Base-by-base conservation (phyloP, 1,139 yeast genomes). In the Sugiyamaella xylanicola region DNA sequence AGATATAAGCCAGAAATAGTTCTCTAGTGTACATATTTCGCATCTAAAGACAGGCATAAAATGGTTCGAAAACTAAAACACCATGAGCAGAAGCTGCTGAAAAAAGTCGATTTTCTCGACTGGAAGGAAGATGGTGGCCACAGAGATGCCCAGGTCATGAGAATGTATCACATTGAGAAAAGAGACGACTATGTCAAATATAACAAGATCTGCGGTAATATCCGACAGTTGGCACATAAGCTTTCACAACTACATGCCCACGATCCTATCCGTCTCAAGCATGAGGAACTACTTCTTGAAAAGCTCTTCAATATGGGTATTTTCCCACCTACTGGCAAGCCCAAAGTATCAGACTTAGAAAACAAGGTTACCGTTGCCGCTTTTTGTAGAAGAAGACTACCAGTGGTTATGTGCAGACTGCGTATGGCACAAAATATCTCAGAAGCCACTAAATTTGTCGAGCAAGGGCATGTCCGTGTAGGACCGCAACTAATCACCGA, bases 121-220 rank as follows among this genome's bases (percentile, higher is more conserved):
- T 95, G 98, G 97, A 93, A 93, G 72, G 96, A 91, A 68, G 99
- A 93, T 71, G 86, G 86, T 58, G 92, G 95, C 39, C 99, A 95
- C 71, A 78, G 99, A 61, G 99, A 93, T 67, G 86, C 96, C 36
- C 95, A 89, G 71, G 96, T 95, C 44, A 93, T 93, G 96, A 81
- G 95, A 66, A 87, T 90, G 53, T 95, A 92, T 72, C 97, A 92
- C 70, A 81, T 95, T 53, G 97, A 90, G 67, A 87, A 92, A 71
- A 82, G 99, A 69, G 97, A 91, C 71, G 99, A 95, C 72, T 95
- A 95, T 72, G 95, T 87, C 70, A 90, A 91, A 70, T 93, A 93
- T 72, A 93, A 93, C 75, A 85, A 83, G 66, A 82, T 92, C 48
- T 91, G 97, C 72, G 99, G 99, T 62, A 87, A 87, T 51, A 81